A percentile compares a stretch with the other conserved stretches of the same genome.
These are phyloP conservation scores for Diutina sp. DNA, from an alignment of 1,139 yeast genomes.

Conservation along the genomic window DNA sequence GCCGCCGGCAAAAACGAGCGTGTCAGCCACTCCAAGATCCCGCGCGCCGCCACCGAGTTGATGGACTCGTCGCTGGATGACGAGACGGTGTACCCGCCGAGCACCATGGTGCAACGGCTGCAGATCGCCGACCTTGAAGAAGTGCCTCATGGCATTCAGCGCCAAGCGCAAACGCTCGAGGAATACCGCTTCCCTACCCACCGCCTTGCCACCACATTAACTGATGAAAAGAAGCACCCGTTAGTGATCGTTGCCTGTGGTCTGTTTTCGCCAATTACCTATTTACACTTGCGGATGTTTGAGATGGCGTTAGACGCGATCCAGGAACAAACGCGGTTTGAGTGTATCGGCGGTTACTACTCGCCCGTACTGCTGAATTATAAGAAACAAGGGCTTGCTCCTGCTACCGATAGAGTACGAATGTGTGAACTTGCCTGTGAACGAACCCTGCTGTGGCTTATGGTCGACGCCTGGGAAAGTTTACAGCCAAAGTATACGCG, in stretches of 20 bases:
- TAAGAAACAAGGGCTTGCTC: conserved; percentile 86
- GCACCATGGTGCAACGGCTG: conserved; percentile 41
- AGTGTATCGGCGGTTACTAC: conserved; percentile 92
- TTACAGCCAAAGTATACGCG: conserved; percentile 84
- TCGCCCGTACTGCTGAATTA: conserved; percentile 96
- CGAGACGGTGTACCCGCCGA: conserved; percentile 23
- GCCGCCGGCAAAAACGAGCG: not conserved
- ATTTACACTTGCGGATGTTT: conserved; percentile 89
- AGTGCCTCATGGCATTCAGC: conserved; percentile 83
- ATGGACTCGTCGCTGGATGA: conserved; percentile 22
- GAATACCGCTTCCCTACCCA: conserved; percentile 78
- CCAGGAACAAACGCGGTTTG: conserved; percentile 82
- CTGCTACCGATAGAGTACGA: conserved; percentile 78
- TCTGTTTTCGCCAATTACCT: conserved; percentile 90
- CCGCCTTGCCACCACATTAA: conserved; percentile 57
- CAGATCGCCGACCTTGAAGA: conserved; percentile 93
- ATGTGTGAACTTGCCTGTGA: conserved; percentile 99
- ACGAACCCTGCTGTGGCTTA: conserved; percentile 90
- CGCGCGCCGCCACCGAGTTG: conserved; percentile 29
- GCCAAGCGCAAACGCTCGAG: conserved; percentile 65
- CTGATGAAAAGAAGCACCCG: conserved; percentile 74
- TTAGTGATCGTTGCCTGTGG: conserved; percentile 96
- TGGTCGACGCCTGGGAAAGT: conserved; percentile 99
- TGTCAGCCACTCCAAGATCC: conserved; percentile 22
- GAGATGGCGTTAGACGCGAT: conserved; percentile 98